Base-by-base conservation (phyloP, 129 eudicot genomes). In the Sambucus nigra region DNA sequence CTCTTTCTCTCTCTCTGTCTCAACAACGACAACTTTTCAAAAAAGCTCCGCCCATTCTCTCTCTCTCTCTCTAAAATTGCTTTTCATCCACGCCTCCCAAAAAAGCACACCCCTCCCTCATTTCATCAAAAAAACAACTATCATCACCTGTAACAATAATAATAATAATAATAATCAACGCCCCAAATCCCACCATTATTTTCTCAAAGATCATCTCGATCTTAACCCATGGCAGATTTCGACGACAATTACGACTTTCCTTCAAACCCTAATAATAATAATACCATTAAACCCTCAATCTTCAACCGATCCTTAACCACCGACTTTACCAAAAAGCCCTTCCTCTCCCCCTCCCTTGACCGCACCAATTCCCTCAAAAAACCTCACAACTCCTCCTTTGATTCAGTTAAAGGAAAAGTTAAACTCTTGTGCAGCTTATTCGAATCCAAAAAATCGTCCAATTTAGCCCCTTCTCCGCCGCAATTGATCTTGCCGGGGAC, bases 371-470 rank as follows among this genome's bases (percentile, higher is more conserved):
- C 94, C 10, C 29, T 67, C 59, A 82, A 77, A 73, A 70, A 66
- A 29, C 38, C 40, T 66, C 41, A 69, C 55, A 63, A 74, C 66
- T 69, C 94, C 1, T 69, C 84, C 0, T 39, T 69, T 17, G 84
- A 63, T 24, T 75, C 80, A 0, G 55, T 77, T 18, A 83, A 73
- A 68, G 94, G 94, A 0, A 88, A 83, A 47, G 96, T 88, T 27
- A 83, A 46, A 53, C 41, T 23, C 23, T 65, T 88, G 3, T 65
- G 96, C 44, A 80, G 67, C 44, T 31, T 88, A 47, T 88, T 88
- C 24, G 96, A 88, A 71, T 45, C 63, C 13, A 14, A 63, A 4
- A 77, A 75, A 57, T 75, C 77, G 9, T 23, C 48, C 20, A 13
- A 26, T 4, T n/a, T n/a, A n/a, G 47, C 69, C 8, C 71, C 56